phyloP scores from a whole-genome alignment of 768 basidiomycete genomes.

The Wakefieldia striispora region DNA sequence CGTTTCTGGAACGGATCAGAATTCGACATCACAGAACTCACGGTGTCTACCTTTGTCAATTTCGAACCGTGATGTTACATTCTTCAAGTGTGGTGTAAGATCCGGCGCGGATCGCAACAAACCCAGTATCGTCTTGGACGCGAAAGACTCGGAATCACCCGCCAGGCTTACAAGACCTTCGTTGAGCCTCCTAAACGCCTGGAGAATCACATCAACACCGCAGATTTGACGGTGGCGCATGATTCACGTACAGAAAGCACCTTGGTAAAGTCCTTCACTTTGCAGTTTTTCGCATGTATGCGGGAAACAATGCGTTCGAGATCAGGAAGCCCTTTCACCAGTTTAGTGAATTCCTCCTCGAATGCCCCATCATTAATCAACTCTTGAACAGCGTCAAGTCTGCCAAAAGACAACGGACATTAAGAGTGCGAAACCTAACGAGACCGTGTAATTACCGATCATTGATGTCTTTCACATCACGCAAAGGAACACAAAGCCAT shows the following conservation, averaged over 20 bases:
- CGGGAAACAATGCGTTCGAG: constrained; percentile 92
- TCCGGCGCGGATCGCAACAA: constrained; percentile 82
- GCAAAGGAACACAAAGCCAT: constrained; percentile 93
- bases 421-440: constrained; percentile 10
- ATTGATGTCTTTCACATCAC: constrained; percentile 81
- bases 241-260: constrained; percentile 61
- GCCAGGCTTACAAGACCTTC: constrained; percentile 62
- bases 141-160: constrained; percentile 68
- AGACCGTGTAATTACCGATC: constrained; percentile 55
- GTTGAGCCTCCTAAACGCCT: constrained; percentile 78
- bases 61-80: constrained; percentile 67
- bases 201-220: constrained; percentile 1
- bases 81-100: constrained; percentile 64
- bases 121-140: constrained; percentile 71
- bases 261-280: constrained; percentile 82
- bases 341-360: constrained; percentile 66
- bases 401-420: constrained; percentile 31
- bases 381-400: constrained; percentile 93
- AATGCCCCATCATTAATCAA: constrained; percentile 79
- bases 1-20: constrained; percentile 42
- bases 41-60: constrained; percentile 52
- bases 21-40: constrained; percentile 8
- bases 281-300: constrained; percentile 90
- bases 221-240: neutral
- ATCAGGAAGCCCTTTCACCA: constrained; percentile 85